A percentile compares a stretch with the other conserved stretches of the same genome.
These are phyloP conservation scores for Erodium maritimum DNA, from an alignment of 345 rosid genomes.

Conservation along the genomic window DNA sequence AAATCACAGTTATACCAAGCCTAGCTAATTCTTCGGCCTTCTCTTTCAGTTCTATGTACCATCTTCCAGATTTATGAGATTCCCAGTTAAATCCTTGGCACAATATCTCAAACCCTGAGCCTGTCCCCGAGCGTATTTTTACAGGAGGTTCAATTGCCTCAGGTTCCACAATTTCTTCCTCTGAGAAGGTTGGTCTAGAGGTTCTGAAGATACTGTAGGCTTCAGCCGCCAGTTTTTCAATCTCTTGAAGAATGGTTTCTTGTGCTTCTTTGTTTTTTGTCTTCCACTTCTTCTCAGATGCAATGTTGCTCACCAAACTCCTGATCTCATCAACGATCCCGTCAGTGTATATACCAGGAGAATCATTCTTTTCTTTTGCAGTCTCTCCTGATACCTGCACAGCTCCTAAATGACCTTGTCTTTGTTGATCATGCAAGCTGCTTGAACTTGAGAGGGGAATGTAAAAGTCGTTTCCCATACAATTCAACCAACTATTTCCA, in stretches of 20 bases:
- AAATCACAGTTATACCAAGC: slow-evolving; percentile 74
- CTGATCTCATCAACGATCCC: slow-evolving; percentile 73
- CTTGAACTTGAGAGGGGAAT: slow-evolving; percentile 47
- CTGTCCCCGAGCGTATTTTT: slow-evolving; percentile 61
- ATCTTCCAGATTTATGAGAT: slow-evolving; percentile 78
- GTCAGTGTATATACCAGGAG: slow-evolving; percentile 32
- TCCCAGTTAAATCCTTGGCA: slow-evolving; percentile 99
- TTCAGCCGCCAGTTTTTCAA: slow-evolving; percentile 95
- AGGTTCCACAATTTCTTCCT: slow-evolving; percentile 32
- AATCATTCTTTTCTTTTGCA: slow-evolving; percentile 28
- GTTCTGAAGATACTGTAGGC: slow-evolving; percentile 90
- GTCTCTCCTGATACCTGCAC: slow-evolving; percentile 19
- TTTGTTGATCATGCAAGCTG: slow-evolving; percentile 21
- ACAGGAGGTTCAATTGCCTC: slow-evolving; percentile 30
- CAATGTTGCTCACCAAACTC: slow-evolving; percentile 57
- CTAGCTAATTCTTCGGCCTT: slow-evolving; percentile 60
- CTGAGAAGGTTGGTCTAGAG: slow-evolving; percentile 47
- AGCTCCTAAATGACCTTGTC: slow-evolving; percentile 18
- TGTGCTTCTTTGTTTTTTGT: slow-evolving; percentile 61
- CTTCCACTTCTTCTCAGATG: slow-evolving; percentile 39
- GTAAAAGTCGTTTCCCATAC: slow-evolving; percentile 62
- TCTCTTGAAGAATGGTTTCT: slow-evolving; percentile 79
- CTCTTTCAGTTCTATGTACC: slow-evolving; percentile 72
- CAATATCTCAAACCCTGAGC: slow-evolving; percentile 74
- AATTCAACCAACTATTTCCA: slow-evolving; percentile 58